Conservation (phyloP, 352 stramenopile species). For the Pythium plurisporium region DNA sequence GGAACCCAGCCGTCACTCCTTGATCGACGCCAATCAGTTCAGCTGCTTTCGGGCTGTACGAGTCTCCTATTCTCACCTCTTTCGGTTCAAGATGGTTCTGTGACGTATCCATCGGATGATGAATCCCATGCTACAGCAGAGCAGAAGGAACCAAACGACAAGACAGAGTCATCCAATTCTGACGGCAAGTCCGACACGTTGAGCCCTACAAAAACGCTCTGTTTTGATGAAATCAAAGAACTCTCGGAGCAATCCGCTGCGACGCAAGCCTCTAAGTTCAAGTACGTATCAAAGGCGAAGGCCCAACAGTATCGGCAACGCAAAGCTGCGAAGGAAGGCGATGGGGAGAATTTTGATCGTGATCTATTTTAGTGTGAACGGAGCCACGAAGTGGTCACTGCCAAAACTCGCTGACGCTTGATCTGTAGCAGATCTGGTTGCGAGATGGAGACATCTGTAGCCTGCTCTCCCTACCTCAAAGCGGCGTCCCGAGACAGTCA, state of each 20-base stretch:
- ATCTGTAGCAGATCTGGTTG: too few relatives aligned
- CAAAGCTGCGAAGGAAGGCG: constrained; percentile 5
- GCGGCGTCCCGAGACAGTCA: constrained; percentile 29
- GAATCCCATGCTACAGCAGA: not conserved
- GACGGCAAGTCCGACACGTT: not conserved
- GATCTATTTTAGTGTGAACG: constrained; percentile 9
- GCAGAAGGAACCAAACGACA: not conserved
- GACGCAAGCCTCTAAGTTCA: constrained; percentile 7
- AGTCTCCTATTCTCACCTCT: constrained; percentile 24
- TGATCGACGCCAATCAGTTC: constrained; percentile 7
- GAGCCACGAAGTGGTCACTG: not conserved
- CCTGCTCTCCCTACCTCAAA: constrained; percentile 48
- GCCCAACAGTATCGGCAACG: constrained; percentile 17
- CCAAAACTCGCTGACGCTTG: too few relatives aligned
- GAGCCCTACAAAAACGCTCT: constrained; percentile 13
- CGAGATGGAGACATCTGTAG: constrained; percentile 59
- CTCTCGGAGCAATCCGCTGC: not conserved
- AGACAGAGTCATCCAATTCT: not conserved
- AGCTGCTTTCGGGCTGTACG: not conserved
- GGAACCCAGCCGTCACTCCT: not conserved
- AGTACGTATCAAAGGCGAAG: constrained; percentile 25
- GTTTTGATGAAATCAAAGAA: constrained; percentile 14
- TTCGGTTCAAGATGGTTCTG: constrained; percentile 15
- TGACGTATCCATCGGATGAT: constrained; percentile 18
- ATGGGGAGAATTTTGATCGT: not conserved